Evolutionary conservation across 164 flowering plant species (phyloP).

Genomic region (Berberis vulgaris): DNA sequence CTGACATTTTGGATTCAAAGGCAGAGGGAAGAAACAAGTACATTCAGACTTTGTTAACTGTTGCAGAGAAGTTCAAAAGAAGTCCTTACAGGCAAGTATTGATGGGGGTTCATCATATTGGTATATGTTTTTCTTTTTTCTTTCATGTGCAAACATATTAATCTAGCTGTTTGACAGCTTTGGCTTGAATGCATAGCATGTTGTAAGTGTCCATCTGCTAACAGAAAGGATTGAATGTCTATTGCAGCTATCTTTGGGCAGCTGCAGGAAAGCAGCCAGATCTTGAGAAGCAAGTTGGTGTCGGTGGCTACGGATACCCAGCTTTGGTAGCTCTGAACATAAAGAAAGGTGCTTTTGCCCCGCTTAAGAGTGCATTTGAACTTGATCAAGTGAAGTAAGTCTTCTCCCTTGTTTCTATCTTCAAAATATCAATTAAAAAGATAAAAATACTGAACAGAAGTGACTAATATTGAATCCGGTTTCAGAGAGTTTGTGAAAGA

Average conservation of each 20-base stretch:
- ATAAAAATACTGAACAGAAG: not conserved
- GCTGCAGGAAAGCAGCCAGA: slow-evolving; percentile 93
- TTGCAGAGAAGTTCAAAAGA: slow-evolving; percentile 82
- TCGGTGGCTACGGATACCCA: slow-evolving; percentile 97
- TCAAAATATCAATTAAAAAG: not conserved
- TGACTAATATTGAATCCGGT: slow-evolving; percentile 5
- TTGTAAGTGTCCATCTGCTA: not conserved
- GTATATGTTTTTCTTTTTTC: not conserved
- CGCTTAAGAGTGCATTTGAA: slow-evolving; percentile 83
- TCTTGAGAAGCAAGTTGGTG: slow-evolving; percentile 84
- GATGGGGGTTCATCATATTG: not conserved
- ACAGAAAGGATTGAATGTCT: slow-evolving; percentile 1
- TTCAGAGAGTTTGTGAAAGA: slow-evolving; percentile 86
- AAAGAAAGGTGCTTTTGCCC: slow-evolving; percentile 87
- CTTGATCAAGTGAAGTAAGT: slow-evolving; percentile 75
- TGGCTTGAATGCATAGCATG: too few relatives aligned
- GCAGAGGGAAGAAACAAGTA: slow-evolving; percentile 96
- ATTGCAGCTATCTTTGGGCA: slow-evolving; percentile 87
- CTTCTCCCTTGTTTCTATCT: too few relatives aligned
- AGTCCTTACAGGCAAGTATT: slow-evolving; percentile 77
- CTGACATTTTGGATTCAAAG: slow-evolving; percentile 94
- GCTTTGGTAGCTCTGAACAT: slow-evolving; percentile 84
- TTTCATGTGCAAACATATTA: not conserved
- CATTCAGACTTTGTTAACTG: slow-evolving; percentile 53
- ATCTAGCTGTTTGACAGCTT: too few relatives aligned